Evolutionary conservation across 75 land plant genomes (phyloP), one percentile per base, ranked within the genome.

Genomic region (Adiantum capillusveneris): DNA sequence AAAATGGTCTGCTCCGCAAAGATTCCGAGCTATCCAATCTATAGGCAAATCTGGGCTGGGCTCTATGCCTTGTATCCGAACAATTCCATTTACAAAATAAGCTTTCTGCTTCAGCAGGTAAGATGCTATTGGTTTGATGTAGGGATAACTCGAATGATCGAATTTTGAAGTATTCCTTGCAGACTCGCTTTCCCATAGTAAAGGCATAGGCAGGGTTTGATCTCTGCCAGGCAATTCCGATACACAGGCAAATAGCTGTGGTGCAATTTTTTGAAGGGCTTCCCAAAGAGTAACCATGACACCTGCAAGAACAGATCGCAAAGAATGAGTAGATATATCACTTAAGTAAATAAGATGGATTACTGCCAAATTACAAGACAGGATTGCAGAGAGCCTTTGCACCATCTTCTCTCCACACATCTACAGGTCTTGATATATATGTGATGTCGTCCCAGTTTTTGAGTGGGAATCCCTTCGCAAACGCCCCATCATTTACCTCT

Each of bases 11-110:
- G 94, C 90, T 53, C 81, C 81, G 72, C 66, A 72, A 44, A 94
- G 66, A 68, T 88, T 88, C 60, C 84, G 77, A 7, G 78, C 84
- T 26, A 84, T 90, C 98, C 98, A 94, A 12, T 78, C 71, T 53
- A 94, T 73, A 9, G 98, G 98, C 30, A 94, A 72, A 63, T 86
- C 81, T 30, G 81, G 46, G 51, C 73, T 74, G 6, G 90, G 85
- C 58, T 94, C 87, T 50, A 94, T 94, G 45, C 98, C 96, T 72
- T 94, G 98, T 21, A 94, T 68, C 16, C 95, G 78, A 19, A 94
- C 36, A 6, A 83, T 78, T 62, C 82, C 84, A 18, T 81, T 59
- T 58, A 68, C 16, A 54, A 54, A 26, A 25, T 24, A 26, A 18
- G 26, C 31, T 39, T 45, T 34, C 45, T 25, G 56, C 29, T 2